Conservation (phyloP, 139 green algal species). For the Picochlorum sp. region DNA sequence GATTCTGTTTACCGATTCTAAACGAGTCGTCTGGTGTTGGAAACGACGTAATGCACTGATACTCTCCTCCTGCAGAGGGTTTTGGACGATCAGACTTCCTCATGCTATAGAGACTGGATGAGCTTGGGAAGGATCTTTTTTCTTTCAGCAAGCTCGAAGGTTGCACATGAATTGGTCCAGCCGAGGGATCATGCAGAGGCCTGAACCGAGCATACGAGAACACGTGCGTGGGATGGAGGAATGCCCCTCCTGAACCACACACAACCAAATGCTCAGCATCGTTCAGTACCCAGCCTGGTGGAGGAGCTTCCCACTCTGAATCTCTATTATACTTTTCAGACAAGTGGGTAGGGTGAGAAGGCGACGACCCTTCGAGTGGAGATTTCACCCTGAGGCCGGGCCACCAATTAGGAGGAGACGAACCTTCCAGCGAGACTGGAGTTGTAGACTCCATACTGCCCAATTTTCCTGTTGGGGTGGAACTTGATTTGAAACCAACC, state of each 20-base stretch:
- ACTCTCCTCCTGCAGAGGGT: slow-evolving; percentile 42
- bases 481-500: too few relatives aligned
- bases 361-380: neutral
- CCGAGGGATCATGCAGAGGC: slow-evolving; percentile 38
- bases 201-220: slow-evolving; percentile 58
- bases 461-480: neutral
- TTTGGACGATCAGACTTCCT: neutral
- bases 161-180: slow-evolving; percentile 31
- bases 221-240: slow-evolving; percentile 83
- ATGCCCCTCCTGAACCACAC: slow-evolving; percentile 67
- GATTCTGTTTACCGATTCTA: slow-evolving; percentile 57
- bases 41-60: slow-evolving; percentile 51
- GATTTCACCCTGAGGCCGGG: neutral
- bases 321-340: neutral
- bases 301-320: slow-evolving; percentile 9
- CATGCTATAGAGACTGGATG: slow-evolving; percentile 13
- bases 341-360: neutral
- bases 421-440: neutral
- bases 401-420: neutral
- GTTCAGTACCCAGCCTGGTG: slow-evolving; percentile 24
- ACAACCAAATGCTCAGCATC: slow-evolving; percentile 82
- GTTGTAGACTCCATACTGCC: neutral
- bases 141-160: slow-evolving; percentile 29
- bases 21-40: slow-evolving; percentile 39
- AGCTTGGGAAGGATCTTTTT: slow-evolving; percentile 9